phyloP scores from a whole-genome alignment of 495 filamentous ascomycete genomes.

The Hypomontagnella submonticulosa region DNA sequence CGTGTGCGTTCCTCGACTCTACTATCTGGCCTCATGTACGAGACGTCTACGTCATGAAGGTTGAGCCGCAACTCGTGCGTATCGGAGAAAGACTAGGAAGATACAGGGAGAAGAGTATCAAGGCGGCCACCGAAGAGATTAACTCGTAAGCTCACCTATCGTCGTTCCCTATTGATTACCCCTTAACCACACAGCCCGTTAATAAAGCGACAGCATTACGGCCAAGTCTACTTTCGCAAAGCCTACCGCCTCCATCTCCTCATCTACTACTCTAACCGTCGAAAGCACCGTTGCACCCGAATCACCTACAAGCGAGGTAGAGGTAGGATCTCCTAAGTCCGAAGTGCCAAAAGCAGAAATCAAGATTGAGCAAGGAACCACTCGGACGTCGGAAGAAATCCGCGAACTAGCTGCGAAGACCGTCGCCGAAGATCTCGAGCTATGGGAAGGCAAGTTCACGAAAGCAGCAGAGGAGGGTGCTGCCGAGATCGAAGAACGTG shows the following conservation, averaged over 20 bases:
- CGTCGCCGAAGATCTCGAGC: constrained; percentile 78
- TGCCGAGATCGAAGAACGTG: constrained; percentile 78
- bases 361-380: constrained; percentile 39
- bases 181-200: constrained; percentile 25
- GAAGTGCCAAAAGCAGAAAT: constrained; percentile 8
- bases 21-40: constrained; percentile 82
- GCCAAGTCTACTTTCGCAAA: constrained; percentile 51
- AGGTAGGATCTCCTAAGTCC: constrained; percentile 14
- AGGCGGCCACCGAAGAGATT: constrained; percentile 29
- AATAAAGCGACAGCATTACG: constrained; percentile 13
- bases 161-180: constrained; percentile 19
- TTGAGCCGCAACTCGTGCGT: constrained; percentile 92
- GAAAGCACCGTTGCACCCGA: constrained; percentile 25
- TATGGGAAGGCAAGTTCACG: constrained; percentile 88
- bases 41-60: constrained; percentile 85
- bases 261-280: constrained; percentile 22
- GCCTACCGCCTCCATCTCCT: constrained; percentile 48
- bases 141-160: constrained; percentile 34
- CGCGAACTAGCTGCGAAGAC: constrained; percentile 68
- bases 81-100: constrained; percentile 90
- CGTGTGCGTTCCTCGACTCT: constrained; percentile 73
- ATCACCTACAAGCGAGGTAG: constrained; percentile 1
- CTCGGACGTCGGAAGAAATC: constrained; percentile 50
- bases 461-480: constrained; percentile 83
- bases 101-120: constrained; percentile 60